phyloP scores from a whole-genome alignment of 495 filamentous ascomycete genomes.

The Penicillium canariense region DNA sequence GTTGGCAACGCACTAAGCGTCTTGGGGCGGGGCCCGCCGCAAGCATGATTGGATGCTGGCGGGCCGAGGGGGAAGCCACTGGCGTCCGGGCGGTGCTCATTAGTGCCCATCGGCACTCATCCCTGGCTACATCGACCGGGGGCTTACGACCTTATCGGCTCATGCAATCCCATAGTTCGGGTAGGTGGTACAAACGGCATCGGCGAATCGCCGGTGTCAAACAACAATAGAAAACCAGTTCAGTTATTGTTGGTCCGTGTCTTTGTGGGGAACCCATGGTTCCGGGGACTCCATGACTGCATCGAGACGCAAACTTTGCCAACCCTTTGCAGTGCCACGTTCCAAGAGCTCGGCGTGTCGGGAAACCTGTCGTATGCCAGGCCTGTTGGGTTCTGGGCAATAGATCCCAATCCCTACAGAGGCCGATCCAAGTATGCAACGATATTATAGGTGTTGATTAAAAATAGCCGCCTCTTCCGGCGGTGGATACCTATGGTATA shows the following conservation, averaged over 20 bases:
- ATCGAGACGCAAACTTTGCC: slow-evolving; percentile 10
- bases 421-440: too few species aligned
- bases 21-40: slow-evolving; percentile 4
- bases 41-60: slow-evolving; percentile 1
- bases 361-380: slow-evolving; percentile 1
- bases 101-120: background rate
- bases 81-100: slow-evolving; percentile 2
- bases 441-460: too few species aligned
- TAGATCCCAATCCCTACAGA: background rate
- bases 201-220: background rate
- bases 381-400: background rate
- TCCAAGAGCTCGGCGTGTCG: slow-evolving; percentile 20
- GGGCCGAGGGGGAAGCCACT: slow-evolving; percentile 10
- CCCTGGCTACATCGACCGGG: background rate
- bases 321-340: slow-evolving; percentile 11
- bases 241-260: background rate
- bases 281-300: slow-evolving; percentile 17
- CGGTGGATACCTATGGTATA: too few species aligned
- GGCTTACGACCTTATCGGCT: background rate
- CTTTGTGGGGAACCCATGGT: slow-evolving; percentile 9
- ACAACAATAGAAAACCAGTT: background rate
- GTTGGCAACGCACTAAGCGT: slow-evolving; percentile 6
- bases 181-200: background rate
- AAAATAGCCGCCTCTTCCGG: too few species aligned
- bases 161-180: background rate